Percentiles rank a stretch among this genome's conserved stretches.
Conservation (phyloP, 192 early-diverging fungal species). For the Piromyces finnis region DNA sequence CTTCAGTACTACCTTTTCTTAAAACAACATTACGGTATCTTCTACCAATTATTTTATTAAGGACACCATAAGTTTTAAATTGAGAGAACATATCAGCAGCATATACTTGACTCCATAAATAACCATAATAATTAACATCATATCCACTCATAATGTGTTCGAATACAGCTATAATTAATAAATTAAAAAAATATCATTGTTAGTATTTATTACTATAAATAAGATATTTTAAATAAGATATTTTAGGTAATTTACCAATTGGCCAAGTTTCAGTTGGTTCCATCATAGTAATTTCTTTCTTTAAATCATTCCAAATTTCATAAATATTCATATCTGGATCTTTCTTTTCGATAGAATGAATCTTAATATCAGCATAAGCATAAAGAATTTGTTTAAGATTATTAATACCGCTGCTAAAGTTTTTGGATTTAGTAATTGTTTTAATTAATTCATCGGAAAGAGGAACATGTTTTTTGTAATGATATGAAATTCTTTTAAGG, state of each 20-base stretch:
- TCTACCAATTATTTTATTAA: conserved; percentile 30
- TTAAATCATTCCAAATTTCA: conserved; percentile 15
- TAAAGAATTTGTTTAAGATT: conserved; percentile 61
- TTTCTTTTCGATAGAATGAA: conserved; percentile 30
- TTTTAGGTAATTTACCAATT: not conserved
- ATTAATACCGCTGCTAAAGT: conserved; percentile 49
- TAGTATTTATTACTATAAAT: too few species aligned
- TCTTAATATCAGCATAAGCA: conserved; percentile 52
- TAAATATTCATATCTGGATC: too few species aligned
- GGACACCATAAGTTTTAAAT: conserved; percentile 31
- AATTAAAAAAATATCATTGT: too few species aligned
- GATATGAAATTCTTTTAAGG: conserved; percentile 27
- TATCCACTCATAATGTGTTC: conserved; percentile 60
- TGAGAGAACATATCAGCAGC: conserved; percentile 63
- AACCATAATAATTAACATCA: conserved; percentile 55
- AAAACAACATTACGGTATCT: conserved; percentile 58
- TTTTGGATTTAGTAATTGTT: conserved; percentile 46
- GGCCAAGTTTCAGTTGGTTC: conserved; percentile 3
- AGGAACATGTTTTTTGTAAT: conserved; percentile 46
- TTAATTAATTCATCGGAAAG: conserved; percentile 53
- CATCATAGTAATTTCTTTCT: conserved; percentile 12
- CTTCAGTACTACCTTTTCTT: conserved; percentile 32
- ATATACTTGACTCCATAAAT: conserved; percentile 61
- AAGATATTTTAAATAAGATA: too few species aligned
- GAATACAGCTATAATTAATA: conserved; percentile 18